Evolutionary conservation across 2,329 filamentous ascomycete species (phyloP), one percentile per base, ranked within the genome.

Genomic region (Diaporthe sp.): DNA sequence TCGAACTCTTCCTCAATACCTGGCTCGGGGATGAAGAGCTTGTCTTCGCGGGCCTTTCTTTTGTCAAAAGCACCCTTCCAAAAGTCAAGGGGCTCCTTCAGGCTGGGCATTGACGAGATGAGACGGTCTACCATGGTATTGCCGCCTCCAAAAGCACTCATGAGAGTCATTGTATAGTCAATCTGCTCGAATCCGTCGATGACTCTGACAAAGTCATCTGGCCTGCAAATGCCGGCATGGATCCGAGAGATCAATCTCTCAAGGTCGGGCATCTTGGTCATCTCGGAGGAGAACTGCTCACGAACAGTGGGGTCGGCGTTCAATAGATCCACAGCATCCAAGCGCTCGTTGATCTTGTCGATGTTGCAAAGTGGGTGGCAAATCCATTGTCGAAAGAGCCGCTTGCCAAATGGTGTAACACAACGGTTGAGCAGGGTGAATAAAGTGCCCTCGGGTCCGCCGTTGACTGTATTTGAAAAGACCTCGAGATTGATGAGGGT

Each of bases 131-230:
- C 93, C 3, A 98, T 89, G 3, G 95, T 94, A 68, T 95, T 93
- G 3, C 93, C 94, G n/a, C 92, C 90, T 72, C 93, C 91, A 79
- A 94, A 94, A 12, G 92, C 89, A 62, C 90, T 88, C 1, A 98
- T 89, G 31, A 98, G 88, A 71, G 92, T 90, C 89, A 98, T 95
- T 0, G 96, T 98, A 83, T 98, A 97, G 78, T 98, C 95, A 61
- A 99, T 98, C 84, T 98, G 96, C 86, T 98, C 97, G 79, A 98
- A 99, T 0, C 97, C 97, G 83, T 98, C 96, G 0, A 99, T 88
- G 0, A 98, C 96, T 65, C 93, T 94, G 61, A 98, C 92, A 83
- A 99, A 99, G 82, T 99, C 97, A 74, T 97, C 94, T 0, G 95
- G 91, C 81, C 92, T 95, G 86, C 96, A 98, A n/a, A 92, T 92